Base-by-base conservation (phyloP, 116 monocot species). In the Trichopus zeylanicus region DNA sequence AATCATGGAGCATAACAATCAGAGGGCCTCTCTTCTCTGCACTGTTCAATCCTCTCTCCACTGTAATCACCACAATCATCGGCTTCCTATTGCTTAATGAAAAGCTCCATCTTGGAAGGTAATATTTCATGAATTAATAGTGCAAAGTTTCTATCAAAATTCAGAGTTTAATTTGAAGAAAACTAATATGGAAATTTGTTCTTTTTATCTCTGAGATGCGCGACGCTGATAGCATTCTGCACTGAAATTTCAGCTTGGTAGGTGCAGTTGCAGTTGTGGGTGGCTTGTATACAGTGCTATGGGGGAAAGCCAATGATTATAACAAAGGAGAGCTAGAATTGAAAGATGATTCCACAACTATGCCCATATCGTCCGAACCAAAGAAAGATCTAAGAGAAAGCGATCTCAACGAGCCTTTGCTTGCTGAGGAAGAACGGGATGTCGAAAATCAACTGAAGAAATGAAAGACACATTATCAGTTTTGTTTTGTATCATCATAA, bases 11-110 rank as follows among this genome's bases (percentile, higher is more conserved):
- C 57, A 64, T 75, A 64, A 46, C 70, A 61, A 48, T 26, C 26
- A 70, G 66, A 51, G 76, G 70, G 5, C 76, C 76, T 25, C 56
- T 76, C 0, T 76, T 66, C 39, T 65, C 76, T 30, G 70, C 76
- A 9, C 48, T 76, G 70, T 76, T 76, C 23, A 61, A n/a, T 42
- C 76, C 76, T 15, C 70, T 76, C 13, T 35, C 33, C 22, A 59
- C 70, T n/a, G 66, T 76, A 20, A 70, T 76, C 63, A 55, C 60
- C 25, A 54, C 66, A 9, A 21, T 76, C 49, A 7, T 55, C 0
- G 56, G 66, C 23, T 18, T 49, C 18, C 13, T 65, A 18, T 3
- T 76, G 0, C 60, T 76, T 52, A 54, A 70, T 51, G 76, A 76
- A 28, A 34, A 54, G 6, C 70, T 76, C 19, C 51, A 76, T 54